Evolutionary conservation across 169 alveolate genomes (phyloP), one percentile per base, ranked within the genome.

Genomic region (Hepatocystis sp.): DNA sequence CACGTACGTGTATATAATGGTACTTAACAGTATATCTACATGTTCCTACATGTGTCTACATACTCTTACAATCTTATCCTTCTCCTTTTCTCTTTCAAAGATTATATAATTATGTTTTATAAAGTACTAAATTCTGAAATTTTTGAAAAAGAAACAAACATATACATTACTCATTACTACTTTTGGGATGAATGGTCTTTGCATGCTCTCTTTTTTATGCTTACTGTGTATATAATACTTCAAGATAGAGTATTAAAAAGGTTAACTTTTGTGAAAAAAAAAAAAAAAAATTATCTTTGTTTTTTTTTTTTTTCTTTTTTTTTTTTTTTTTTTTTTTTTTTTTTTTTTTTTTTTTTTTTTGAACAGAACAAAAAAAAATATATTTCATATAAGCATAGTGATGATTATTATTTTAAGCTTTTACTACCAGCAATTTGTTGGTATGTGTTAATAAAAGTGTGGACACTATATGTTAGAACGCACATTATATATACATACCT

Each of bases 361-460:
- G 21, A 8, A 13, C 49, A 71, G 86, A 49, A 71, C 2, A 34
- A 15, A 30, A 46, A 4, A 25, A 47, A 71, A 71, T 36, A 1
- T 58, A 36, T 13, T 55, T 11, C 66, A 56, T 46, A 10, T 32
- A 21, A 13, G 32, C 17, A 42, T 71, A 28, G 52, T 58, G 0
- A 13, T 8, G 5, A 25, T 58, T 49, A 27, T 71, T 47, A 47
- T 56, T 23, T n/a, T 58, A 27, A 51, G 52, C 40, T 56, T 71
- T 34, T 49, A 56, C 11, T 71, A 71, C 15, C 52, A 71, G 64
- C 86, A 71, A 25, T 56, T 71, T 25, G 44, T 71, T 40, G 71
- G 86, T 71, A 46, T 49, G 11, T 19, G 15, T 0, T 4, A 61
- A 28, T 25, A 27, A 10, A 11, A 19, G 23, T 15, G 64, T 0